phyloP scores from a whole-genome alignment of 2,329 filamentous ascomycete genomes.

The Dryadomyces quercivorus region DNA sequence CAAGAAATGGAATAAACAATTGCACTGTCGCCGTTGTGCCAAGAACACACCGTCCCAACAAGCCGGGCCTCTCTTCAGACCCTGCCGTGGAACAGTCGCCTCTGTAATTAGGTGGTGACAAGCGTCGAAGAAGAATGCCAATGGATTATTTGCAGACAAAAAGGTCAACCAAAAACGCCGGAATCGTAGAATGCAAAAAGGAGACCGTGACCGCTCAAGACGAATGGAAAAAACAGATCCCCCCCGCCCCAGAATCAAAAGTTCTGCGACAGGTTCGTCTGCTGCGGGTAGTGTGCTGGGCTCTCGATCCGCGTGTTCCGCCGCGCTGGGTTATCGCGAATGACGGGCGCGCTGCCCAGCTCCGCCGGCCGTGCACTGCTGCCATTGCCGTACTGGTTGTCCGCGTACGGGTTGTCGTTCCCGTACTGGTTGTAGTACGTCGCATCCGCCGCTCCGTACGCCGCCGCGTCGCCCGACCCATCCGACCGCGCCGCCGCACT shows the following conservation, averaged over 20 bases:
- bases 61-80: no score
- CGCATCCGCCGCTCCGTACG: slow-evolving; percentile 30
- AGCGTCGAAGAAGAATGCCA: no score
- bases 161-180: not conserved
- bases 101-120: no score
- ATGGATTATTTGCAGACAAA: not conserved
- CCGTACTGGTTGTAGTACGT: slow-evolving; percentile 49
- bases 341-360: slow-evolving; percentile 57
- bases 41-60: no score
- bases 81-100: no score
- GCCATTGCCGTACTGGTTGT: slow-evolving; percentile 20
- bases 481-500: slow-evolving; percentile 70
- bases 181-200: not conserved
- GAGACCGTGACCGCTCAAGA: not conserved
- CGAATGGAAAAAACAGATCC: not conserved
- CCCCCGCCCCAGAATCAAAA: slow-evolving; percentile 43
- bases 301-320: slow-evolving; percentile 94
- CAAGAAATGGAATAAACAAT: not conserved
- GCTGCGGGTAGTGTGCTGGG: slow-evolving; percentile 76
- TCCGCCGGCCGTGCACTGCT: slow-evolving; percentile 26
- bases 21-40: no score
- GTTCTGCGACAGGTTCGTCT: slow-evolving; percentile 94
- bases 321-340: slow-evolving; percentile 82
- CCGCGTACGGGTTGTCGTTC: slow-evolving; percentile 42
- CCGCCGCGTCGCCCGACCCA: slow-evolving; percentile 42